Conservation (phyloP, 495 filamentous ascomycete genomes). For the Clohesyomyces aquaticus region DNA sequence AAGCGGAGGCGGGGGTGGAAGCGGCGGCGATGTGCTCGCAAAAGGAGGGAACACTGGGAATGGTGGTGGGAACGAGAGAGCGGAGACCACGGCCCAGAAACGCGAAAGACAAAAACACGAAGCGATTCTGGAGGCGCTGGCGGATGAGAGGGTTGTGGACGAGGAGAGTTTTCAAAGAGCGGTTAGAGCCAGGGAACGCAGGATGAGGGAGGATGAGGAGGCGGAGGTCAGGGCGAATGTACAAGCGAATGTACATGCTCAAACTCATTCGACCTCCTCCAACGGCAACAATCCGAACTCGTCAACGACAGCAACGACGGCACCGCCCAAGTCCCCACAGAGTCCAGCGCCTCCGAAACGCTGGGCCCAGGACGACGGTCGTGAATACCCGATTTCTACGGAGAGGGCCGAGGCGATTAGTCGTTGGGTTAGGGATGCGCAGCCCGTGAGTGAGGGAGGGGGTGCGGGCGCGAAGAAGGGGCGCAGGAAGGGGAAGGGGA, state of each 20-base stretch:
- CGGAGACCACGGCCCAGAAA: slow-evolving; percentile 54
- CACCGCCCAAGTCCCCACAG: background rate
- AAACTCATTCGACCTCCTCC: too few relatives aligned
- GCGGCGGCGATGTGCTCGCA: slow-evolving; percentile 25
- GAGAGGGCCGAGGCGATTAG: slow-evolving; percentile 69
- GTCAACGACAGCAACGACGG: too few relatives aligned
- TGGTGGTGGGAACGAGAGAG: slow-evolving; percentile 21
- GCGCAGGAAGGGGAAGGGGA: slow-evolving; percentile 32
- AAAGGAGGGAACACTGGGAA: slow-evolving; percentile 27
- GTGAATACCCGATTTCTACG: slow-evolving; percentile 69
- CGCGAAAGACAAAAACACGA: slow-evolving; percentile 64
- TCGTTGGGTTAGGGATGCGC: slow-evolving; percentile 71
- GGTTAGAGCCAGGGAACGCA: slow-evolving; percentile 60
- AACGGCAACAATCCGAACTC: too few relatives aligned
- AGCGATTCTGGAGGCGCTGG: slow-evolving; percentile 65
- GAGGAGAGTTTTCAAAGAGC: slow-evolving; percentile 65
- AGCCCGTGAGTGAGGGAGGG: slow-evolving; percentile 43
- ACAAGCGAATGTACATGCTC: too few relatives aligned
- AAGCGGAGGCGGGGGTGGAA: slow-evolving; percentile 18
- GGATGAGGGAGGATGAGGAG: slow-evolving; percentile 56
- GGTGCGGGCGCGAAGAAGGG: slow-evolving; percentile 43
- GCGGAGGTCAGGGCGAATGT: slow-evolving; percentile 17
- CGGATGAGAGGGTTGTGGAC: slow-evolving; percentile 67
- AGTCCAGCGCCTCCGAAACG: slow-evolving; percentile 51
- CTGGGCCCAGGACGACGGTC: slow-evolving; percentile 67